Percentiles rank a stretch among this genome's conserved stretches.
These are phyloP conservation scores for Cnidoscolus chayamansa DNA, from an alignment of 441 rosid genomes.

Conservation along the genomic window DNA sequence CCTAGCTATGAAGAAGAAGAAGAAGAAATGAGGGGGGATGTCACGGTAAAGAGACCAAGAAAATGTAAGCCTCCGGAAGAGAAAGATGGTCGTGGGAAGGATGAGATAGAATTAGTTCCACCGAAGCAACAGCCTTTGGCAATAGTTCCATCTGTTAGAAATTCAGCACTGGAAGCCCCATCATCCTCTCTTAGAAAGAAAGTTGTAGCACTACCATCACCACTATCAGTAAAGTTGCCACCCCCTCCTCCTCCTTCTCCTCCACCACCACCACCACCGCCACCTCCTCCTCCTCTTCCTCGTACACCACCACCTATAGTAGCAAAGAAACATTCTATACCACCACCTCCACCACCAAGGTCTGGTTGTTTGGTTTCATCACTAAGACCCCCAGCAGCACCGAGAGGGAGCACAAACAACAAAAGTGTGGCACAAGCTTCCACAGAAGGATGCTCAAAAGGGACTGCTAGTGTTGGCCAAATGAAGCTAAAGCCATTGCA, in stretches of 20 bases:
- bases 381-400: slow-evolving; percentile 36
- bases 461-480: slow-evolving; percentile 25
- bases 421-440: slow-evolving; percentile 19
- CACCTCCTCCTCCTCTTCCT: slow-evolving; percentile 12
- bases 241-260: not conserved
- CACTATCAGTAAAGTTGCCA: not conserved
- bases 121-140: slow-evolving; percentile 9
- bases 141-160: not conserved
- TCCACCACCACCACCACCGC: slow-evolving; percentile 11
- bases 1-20: slow-evolving; percentile 32
- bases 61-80: slow-evolving; percentile 13
- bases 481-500: slow-evolving; percentile 58
- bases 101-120: slow-evolving; percentile 7
- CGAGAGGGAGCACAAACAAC: slow-evolving; percentile 27
- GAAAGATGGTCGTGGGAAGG: not conserved
- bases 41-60: slow-evolving; percentile 1
- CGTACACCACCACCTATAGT: slow-evolving; percentile 20
- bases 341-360: slow-evolving; percentile 28
- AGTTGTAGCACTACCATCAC: slow-evolving; percentile 21
- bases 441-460: slow-evolving; percentile 26
- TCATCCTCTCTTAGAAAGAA: slow-evolving; percentile 10
- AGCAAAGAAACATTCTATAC: slow-evolving; percentile 16
- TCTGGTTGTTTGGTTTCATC: slow-evolving; percentile 25
- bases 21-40: slow-evolving; percentile 27
- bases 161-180: slow-evolving; percentile 8